Percentiles rank a stretch among this genome's conserved stretches.
These are phyloP conservation scores for Penicillium sclerotigenum DNA, from an alignment of 2,329 filamentous ascomycete species.

Conservation along the genomic window DNA sequence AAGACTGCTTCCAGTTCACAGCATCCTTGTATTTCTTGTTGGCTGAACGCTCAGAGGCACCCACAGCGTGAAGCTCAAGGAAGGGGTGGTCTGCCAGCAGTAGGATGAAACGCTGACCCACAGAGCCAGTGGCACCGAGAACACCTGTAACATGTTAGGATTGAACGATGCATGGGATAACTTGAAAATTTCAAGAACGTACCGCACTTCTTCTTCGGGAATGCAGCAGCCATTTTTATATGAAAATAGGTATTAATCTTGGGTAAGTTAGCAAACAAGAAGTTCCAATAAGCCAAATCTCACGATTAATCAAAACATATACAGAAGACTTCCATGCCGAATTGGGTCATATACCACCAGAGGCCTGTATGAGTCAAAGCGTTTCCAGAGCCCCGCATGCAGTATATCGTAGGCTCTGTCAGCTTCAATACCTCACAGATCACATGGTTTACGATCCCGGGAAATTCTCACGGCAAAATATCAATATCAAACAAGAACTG, in stretches of 20 bases:
- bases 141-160: conserved; percentile 54
- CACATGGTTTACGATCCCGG: background rate
- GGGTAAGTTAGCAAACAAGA: conserved; percentile 1
- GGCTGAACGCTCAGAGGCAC: conserved; percentile 82
- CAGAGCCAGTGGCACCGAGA: conserved; percentile 87
- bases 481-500: conserved; percentile 1
- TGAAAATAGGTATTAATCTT: conserved; percentile 7
- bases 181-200: conserved; percentile 15
- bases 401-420: conserved; percentile 3
- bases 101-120: conserved; percentile 93
- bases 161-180: background rate
- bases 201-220: conserved; percentile 43
- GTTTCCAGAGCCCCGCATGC: conserved; percentile 16
- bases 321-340: background rate
- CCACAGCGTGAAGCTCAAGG: conserved; percentile 82
- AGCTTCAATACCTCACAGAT: conserved; percentile 3
- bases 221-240: conserved; percentile 28
- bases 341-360: background rate
- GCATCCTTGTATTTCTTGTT: conserved; percentile 95
- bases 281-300: background rate
- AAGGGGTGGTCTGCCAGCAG: conserved; percentile 83
- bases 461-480: background rate
- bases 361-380: conserved; percentile 19
- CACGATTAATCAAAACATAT: background rate
- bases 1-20: conserved; percentile 88